Evolutionary conservation across 2,329 filamentous ascomycete genomes (phyloP).

Genomic region (Clonostachys chloroleuca): DNA sequence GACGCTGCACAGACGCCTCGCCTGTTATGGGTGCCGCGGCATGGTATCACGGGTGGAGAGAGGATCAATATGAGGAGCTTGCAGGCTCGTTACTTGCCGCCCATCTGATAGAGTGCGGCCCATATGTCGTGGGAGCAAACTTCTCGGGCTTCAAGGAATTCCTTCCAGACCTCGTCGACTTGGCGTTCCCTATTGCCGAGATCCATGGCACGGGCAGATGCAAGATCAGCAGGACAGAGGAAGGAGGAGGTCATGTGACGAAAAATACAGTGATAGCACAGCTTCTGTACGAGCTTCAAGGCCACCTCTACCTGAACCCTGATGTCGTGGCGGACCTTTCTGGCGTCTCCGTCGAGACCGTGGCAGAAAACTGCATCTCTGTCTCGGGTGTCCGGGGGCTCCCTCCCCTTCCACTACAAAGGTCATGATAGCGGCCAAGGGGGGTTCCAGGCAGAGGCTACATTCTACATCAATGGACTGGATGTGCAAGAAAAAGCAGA

Average conservation of each 20-base stretch:
- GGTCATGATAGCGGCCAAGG: conserved; percentile 35
- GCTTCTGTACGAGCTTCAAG: conserved; percentile 40
- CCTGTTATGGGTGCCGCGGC: conserved; percentile 51
- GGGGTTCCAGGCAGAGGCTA: conserved; percentile 39
- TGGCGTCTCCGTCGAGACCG: conserved; percentile 37
- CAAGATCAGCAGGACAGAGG: conserved; percentile 25
- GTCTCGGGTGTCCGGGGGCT: conserved; percentile 19
- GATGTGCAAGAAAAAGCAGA: conserved; percentile 35
- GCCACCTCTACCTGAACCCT: conserved; percentile 34
- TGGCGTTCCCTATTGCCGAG: conserved; percentile 31
- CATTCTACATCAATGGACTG: conserved; percentile 35
- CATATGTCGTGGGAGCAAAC: conserved; percentile 50
- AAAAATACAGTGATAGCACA: conserved; percentile 26
- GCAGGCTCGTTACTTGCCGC: conserved; percentile 45
- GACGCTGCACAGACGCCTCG: conserved; percentile 41
- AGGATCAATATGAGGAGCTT: conserved; percentile 39
- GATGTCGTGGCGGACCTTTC: conserved; percentile 35
- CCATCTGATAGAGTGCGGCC: conserved; percentile 49
- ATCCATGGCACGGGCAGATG: conserved; percentile 21
- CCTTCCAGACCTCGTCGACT: conserved; percentile 16
- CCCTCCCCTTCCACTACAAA: conserved; percentile 23
- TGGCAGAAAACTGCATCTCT: conserved; percentile 18
- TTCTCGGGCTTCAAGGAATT: conserved; percentile 41
- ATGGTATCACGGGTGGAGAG: conserved; percentile 50
- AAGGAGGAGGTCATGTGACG: conserved; percentile 28